Conservation (phyloP, 148 eudicot species). For the Spergularia bocconei region DNA sequence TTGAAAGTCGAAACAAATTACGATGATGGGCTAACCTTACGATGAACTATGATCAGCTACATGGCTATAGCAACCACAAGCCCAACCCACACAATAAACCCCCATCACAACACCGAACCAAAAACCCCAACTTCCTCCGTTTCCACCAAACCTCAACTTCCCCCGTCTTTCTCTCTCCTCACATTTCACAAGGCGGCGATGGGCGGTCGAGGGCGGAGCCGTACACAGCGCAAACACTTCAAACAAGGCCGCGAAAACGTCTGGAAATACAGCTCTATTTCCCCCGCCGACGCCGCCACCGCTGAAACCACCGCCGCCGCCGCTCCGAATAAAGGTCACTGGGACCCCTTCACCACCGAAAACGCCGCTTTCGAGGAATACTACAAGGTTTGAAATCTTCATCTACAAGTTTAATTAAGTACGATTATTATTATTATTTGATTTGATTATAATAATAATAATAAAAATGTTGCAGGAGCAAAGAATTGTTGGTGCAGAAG, state of each 20-base stretch:
- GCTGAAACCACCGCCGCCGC: constrained; percentile 15
- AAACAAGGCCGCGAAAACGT: constrained; percentile 73
- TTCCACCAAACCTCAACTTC: constrained; percentile 10
- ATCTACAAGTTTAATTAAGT: neutral
- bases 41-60: neutral
- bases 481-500: constrained; percentile 65
- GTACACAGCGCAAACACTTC: constrained; percentile 89
- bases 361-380: constrained; percentile 74
- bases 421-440: neutral
- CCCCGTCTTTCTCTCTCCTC: constrained; percentile 7
- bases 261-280: constrained; percentile 55
- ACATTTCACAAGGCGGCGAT: constrained; percentile 47
- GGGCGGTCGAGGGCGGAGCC: constrained; percentile 60
- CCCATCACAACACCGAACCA: neutral
- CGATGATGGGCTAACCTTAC: no score
- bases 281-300: constrained; percentile 24
- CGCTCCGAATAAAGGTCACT: constrained; percentile 23
- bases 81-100: constrained; percentile 5
- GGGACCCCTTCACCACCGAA: constrained; percentile 75
- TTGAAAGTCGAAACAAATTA: no score
- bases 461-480: constrained; percentile 54
- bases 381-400: constrained; percentile 52
- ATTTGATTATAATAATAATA: neutral
- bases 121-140: neutral
- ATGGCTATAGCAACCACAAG: neutral